Conservation (phyloP, 306 rosid species). For the Cucurbita pepo region DNA sequence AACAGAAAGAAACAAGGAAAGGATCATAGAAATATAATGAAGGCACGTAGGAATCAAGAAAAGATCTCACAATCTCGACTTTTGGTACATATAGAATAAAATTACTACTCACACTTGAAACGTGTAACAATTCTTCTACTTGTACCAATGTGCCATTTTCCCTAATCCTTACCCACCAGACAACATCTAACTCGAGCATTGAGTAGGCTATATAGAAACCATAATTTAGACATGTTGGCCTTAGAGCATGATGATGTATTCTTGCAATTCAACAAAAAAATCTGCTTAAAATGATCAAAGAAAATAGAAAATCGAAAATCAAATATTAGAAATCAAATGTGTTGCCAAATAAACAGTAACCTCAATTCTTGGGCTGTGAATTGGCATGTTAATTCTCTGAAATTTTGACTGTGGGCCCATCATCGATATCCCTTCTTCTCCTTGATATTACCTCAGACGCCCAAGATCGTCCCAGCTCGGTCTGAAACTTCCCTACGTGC, state of each 20-base stretch:
- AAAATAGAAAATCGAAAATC: background rate
- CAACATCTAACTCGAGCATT: background rate
- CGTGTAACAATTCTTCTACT: background rate
- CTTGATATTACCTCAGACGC: constrained; percentile 69
- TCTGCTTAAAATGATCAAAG: background rate
- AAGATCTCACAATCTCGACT: background rate
- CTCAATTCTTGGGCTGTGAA: background rate
- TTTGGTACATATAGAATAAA: background rate
- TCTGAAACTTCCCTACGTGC: constrained; percentile 68
- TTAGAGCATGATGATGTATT: background rate
- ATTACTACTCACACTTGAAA: background rate
- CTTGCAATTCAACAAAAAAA: background rate
- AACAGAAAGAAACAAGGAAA: background rate
- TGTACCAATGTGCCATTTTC: background rate
- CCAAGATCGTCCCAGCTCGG: constrained; percentile 83
- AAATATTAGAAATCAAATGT: background rate
- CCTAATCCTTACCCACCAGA: background rate
- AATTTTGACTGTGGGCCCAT: background rate
- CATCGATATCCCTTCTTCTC: constrained; percentile 18
- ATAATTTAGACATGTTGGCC: background rate
- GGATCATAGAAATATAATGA: background rate
- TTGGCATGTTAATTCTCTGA: background rate
- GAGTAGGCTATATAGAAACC: background rate
- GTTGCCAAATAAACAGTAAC: background rate
- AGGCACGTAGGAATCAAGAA: background rate